These are phyloP conservation scores for Yamadazyma spencermartinsiae DNA, from an alignment of 1,139 yeast genomes.

Conservation along the genomic window DNA sequence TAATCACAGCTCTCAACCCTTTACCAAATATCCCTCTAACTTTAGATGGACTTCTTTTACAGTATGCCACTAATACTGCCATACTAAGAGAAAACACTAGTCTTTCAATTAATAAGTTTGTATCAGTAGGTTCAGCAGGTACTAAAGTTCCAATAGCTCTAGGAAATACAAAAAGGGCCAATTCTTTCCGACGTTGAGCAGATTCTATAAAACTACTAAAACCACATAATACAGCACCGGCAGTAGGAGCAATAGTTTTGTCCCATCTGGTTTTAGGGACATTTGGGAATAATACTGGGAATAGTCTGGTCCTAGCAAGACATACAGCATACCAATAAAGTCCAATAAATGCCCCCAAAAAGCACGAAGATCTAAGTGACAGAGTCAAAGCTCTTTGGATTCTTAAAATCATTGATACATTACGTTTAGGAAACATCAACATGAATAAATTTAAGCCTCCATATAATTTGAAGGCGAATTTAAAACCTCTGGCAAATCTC, in stretches of 20 bases:
- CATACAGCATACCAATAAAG: slow-evolving; percentile 42
- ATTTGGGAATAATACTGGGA: slow-evolving; percentile 31
- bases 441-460: slow-evolving; percentile 33
- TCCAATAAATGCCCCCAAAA: slow-evolving; percentile 34
- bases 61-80: slow-evolving; percentile 37
- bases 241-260: slow-evolving; percentile 28
- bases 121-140: slow-evolving; percentile 26
- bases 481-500: slow-evolving; percentile 37
- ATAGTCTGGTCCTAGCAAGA: slow-evolving; percentile 30
- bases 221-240: slow-evolving; percentile 35
- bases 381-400: slow-evolving; percentile 24
- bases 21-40: slow-evolving; percentile 40
- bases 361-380: slow-evolving; percentile 32
- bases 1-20: slow-evolving; percentile 23
- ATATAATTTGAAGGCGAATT: slow-evolving; percentile 34
- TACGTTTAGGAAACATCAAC: slow-evolving; percentile 29
- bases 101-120: slow-evolving; percentile 29
- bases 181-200: slow-evolving; percentile 36
- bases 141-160: slow-evolving; percentile 38
- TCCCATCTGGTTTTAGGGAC: slow-evolving; percentile 30
- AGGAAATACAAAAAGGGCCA: slow-evolving; percentile 42
- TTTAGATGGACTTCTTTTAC: slow-evolving; percentile 25
- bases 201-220: slow-evolving; percentile 35
- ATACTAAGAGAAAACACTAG: slow-evolving; percentile 32
- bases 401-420: slow-evolving; percentile 18